Evolutionary conservation across 202 grass and related monocot genomes (phyloP).

Genomic region (Sporobolus alterniflorus): DNA sequence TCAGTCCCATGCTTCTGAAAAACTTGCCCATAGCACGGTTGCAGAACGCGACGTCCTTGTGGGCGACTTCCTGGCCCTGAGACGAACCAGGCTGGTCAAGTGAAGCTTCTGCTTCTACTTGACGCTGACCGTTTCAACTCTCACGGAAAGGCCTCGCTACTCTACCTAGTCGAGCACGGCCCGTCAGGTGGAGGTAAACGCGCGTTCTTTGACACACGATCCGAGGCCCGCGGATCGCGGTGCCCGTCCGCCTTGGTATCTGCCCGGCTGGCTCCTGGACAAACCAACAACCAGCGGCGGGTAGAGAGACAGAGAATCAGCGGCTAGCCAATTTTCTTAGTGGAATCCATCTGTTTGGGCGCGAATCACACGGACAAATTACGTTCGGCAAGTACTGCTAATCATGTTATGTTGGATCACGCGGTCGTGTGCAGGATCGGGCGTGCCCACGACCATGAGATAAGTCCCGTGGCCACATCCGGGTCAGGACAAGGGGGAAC

Average conservation of each 20-base stretch:
- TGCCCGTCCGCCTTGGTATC: conserved; percentile 6
- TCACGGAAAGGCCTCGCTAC: no score
- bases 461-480: not conserved
- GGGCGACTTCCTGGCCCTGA: not conserved
- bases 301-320: conserved; percentile 12
- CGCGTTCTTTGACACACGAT: not conserved
- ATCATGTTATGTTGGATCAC: not conserved
- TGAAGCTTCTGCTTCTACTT: not conserved
- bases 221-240: conserved; percentile 25
- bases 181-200: not conserved
- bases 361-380: not conserved
- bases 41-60: no score
- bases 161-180: not conserved
- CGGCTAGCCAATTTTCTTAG: not conserved
- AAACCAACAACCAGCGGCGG: not conserved
- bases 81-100: not conserved
- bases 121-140: not conserved
- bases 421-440: not conserved
- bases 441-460: not conserved
- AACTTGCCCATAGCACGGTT: no score
- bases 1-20: not conserved
- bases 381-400: not conserved
- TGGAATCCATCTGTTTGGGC: not conserved
- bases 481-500: not conserved
- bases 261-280: not conserved